These are phyloP conservation scores for Phylloporus sp. DNA, from an alignment of 768 basidiomycete genomes.

Conservation along the genomic window DNA sequence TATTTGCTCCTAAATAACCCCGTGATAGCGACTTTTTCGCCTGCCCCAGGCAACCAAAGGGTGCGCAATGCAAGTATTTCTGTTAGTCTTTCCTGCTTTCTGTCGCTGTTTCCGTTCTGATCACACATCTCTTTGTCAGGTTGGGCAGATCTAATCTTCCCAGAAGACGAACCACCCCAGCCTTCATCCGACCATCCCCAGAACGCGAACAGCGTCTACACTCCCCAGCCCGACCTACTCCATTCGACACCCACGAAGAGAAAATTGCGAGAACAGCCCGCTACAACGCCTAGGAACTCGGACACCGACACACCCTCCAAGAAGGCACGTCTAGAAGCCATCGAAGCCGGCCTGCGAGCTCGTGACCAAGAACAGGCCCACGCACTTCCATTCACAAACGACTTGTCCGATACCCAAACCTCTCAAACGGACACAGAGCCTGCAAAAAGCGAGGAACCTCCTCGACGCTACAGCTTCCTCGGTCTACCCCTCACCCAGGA, in stretches of 20 bases:
- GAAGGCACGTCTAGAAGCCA: slow-evolving; percentile 4
- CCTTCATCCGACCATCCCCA: neutral
- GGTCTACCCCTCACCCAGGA: slow-evolving; percentile 13
- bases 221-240: neutral
- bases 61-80: slow-evolving; percentile 30
- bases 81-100: slow-evolving; percentile 24
- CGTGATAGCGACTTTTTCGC: slow-evolving; percentile 33
- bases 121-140: slow-evolving; percentile 17
- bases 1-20: neutral
- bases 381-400: slow-evolving; percentile 16
- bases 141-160: slow-evolving; percentile 26
- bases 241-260: slow-evolving; percentile 8
- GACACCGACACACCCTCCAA: neutral
- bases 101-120: neutral
- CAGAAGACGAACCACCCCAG: neutral
- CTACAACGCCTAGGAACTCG: neutral
- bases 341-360: slow-evolving; percentile 12
- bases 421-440: neutral
- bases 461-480: slow-evolving; percentile 17
- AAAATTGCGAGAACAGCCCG: neutral
- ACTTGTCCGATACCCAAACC: neutral
- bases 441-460: neutral
- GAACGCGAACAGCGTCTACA: neutral
- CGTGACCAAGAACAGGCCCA: neutral
- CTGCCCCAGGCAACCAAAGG: slow-evolving; percentile 26